Evolutionary conservation across 345 rosid genomes (phyloP), one percentile per base, ranked within the genome.

Genomic region (Citropsis articulata): DNA sequence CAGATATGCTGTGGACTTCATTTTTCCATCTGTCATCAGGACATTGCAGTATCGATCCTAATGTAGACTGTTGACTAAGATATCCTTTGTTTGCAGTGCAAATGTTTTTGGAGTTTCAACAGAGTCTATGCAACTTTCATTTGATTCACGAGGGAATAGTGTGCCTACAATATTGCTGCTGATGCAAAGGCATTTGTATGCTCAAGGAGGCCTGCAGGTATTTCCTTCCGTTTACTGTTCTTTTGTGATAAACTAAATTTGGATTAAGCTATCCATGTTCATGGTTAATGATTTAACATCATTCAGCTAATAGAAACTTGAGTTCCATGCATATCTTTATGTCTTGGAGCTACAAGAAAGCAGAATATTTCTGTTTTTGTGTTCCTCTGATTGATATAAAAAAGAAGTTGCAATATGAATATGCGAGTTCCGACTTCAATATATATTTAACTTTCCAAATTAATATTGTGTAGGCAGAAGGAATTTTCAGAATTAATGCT

Each of bases 31-130:
- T 66, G 36, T 35, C n/a, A 1, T 68, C 67, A 28, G 36, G 22
- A 21, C 30, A 28, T 50, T 30, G 13, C 22, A 55, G 28, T 31
- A 12, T 69, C 45, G 59, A 8, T 31, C 67, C 35, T 72, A 28
- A 18, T 81, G 25, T 61, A 27, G 19, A 45, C 59, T 12, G 55
- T 13, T 76, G 75, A 72, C 65, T 48, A 53, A 75, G 50, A 48
- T 74, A 53, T 64, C 42, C 18, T 62, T 81, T 27, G 55, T 75
- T 62, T 87, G 89, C 86, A 96, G 99, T 88, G 90, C 94, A 36
- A 92, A 83, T 78, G 99, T 94, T 68, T 97, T 97, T 73, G 98
- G 99, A 6, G 99, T 96, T 71, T 96, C 99, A 1, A 94, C 99
- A 0, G 94, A 97, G 80, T 94, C 98, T 73, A 92, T 94, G 99